These are phyloP conservation scores for Camelina neglecta DNA, from an alignment of 345 rosid species.

Conservation along the genomic window DNA sequence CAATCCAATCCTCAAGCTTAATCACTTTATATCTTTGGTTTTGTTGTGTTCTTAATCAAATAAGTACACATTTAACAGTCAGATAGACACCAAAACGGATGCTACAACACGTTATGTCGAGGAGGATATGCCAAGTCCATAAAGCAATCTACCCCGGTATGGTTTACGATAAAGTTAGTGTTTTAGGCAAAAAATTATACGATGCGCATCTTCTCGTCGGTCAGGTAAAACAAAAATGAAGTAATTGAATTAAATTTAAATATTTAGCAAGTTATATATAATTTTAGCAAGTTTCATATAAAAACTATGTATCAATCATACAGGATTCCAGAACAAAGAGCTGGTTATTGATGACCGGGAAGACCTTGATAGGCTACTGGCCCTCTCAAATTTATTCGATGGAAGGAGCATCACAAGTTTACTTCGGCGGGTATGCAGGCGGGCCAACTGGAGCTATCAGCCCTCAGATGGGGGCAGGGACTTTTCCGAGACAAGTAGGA, in stretches of 20 bases:
- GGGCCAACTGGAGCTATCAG: not conserved
- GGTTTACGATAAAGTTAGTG: constrained; percentile 20
- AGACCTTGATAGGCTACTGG: constrained; percentile 22
- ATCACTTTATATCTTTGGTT: not conserved
- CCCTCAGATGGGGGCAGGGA: constrained; percentile 26
- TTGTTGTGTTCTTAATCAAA: not conserved
- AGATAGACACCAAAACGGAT: not conserved
- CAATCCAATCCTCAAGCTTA: not conserved
- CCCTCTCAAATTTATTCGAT: not conserved
- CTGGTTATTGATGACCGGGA: constrained; percentile 3
- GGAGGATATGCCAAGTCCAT: constrained; percentile 33
- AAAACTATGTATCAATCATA: not conserved
- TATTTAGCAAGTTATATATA: not conserved
- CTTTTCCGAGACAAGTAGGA: constrained; percentile 2
- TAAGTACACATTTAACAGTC: constrained; percentile 5
- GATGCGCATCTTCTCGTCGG: constrained; percentile 25
- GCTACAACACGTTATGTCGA: constrained; percentile 21
- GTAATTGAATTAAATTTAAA: not conserved
- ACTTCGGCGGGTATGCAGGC: constrained; percentile 11
- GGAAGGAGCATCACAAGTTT: constrained; percentile 3
- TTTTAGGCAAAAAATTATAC: not conserved
- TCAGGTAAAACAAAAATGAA: not conserved
- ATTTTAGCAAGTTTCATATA: too few species aligned
- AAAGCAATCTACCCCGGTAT: constrained; percentile 27
- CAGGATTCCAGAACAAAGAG: constrained; percentile 14